These are phyloP conservation scores for Globisporangium perplexum DNA, from an alignment of 352 stramenopile genomes.

Conservation along the genomic window DNA sequence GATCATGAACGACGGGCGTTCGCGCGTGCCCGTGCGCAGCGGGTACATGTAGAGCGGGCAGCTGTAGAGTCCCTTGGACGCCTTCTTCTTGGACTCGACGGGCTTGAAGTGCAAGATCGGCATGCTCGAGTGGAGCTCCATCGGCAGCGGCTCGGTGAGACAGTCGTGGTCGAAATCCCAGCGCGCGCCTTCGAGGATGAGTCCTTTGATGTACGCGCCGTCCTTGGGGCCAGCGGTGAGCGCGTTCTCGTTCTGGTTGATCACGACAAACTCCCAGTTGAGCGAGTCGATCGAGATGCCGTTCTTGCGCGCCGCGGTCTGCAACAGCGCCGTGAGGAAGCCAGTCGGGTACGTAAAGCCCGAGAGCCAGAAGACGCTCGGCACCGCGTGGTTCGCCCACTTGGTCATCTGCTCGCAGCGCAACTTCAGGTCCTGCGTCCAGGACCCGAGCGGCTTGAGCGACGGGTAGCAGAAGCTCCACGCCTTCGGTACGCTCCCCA, in stretches of 20 bases:
- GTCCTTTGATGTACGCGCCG: conserved; percentile 87
- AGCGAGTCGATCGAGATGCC: conserved; percentile 94
- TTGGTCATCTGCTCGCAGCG: conserved; percentile 88
- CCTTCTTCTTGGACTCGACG: conserved; percentile 93
- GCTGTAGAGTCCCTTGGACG: conserved; percentile 88
- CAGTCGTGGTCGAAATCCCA: conserved; percentile 91
- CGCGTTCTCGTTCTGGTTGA: conserved; percentile 86
- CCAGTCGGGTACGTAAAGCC: conserved; percentile 96
- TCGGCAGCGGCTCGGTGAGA: conserved; percentile 86
- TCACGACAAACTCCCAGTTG: conserved; percentile 93
- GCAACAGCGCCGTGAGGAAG: conserved; percentile 94
- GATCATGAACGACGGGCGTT: conserved; percentile 94
- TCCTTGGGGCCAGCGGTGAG: conserved; percentile 82
- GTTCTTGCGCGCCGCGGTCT: conserved; percentile 93
- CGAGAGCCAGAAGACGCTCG: conserved; percentile 92
- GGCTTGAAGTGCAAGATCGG: conserved; percentile 95
- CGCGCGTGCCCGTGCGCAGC: conserved; percentile 91
- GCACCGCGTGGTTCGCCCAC: conserved; percentile 84
- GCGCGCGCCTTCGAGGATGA: conserved; percentile 90
- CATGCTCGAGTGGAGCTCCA: conserved; percentile 90
- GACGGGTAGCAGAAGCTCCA: conserved; percentile 95
- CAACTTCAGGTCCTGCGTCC: conserved; percentile 90
- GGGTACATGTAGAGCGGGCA: conserved; percentile 97
- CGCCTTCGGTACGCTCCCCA: conserved; percentile 81
- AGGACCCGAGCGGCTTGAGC: conserved; percentile 90